These are phyloP conservation scores for Dichotomocladium elegans DNA, from an alignment of 371 early-diverging fungal genomes.

Conservation along the genomic window DNA sequence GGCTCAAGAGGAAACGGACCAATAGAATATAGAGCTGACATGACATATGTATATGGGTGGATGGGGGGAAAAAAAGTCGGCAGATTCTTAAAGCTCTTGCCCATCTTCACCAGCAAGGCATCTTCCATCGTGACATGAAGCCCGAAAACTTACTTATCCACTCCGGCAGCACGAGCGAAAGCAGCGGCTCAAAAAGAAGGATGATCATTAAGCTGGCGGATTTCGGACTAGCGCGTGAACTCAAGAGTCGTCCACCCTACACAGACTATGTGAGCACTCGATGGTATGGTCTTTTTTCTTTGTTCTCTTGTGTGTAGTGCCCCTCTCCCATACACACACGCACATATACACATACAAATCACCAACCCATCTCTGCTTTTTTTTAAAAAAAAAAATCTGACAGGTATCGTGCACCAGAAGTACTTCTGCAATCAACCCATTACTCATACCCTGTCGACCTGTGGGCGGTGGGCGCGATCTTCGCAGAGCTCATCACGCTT, in stretches of 20 bases:
- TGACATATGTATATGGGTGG: no score
- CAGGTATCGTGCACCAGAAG: slow-evolving; percentile 98
- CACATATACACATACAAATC: neutral
- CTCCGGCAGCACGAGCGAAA: neutral
- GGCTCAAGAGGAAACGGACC: neutral
- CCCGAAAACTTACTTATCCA: slow-evolving; percentile 78
- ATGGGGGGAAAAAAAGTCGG: slow-evolving; percentile 37
- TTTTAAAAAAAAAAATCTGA: neutral
- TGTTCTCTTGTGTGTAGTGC: no score
- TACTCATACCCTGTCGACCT: slow-evolving; percentile 96
- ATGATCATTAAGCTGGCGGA: slow-evolving; percentile 84
- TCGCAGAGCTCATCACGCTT: slow-evolving; percentile 82
- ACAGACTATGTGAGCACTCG: slow-evolving; percentile 95
- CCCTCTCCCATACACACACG: neutral
- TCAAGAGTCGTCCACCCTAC: slow-evolving; percentile 76
- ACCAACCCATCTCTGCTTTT: neutral
- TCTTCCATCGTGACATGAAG: slow-evolving; percentile 95
- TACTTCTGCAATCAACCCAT: slow-evolving; percentile 75
- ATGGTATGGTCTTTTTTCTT: slow-evolving; percentile 56
- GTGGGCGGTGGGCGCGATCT: slow-evolving; percentile 96
- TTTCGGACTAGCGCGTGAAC: slow-evolving; percentile 89
- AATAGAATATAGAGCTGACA: no score
- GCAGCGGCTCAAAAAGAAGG: slow-evolving; percentile 12
- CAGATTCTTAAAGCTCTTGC: slow-evolving; percentile 83
- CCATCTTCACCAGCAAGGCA: slow-evolving; percentile 85